Evolutionary conservation across 805 yeast genomes (phyloP).

Genomic region (Vanderwaltozyma verrucispora): DNA sequence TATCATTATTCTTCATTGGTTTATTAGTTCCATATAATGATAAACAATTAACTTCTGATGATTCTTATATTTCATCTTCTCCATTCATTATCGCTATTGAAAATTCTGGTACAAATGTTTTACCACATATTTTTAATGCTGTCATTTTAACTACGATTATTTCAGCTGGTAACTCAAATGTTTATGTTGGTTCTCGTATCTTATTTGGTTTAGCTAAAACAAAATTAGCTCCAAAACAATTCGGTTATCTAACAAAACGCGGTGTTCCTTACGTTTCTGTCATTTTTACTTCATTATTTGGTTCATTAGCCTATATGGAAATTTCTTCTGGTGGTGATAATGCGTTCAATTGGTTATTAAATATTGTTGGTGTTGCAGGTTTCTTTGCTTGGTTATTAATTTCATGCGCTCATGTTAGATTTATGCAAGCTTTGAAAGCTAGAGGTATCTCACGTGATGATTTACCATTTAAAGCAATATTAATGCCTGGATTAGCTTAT

Average conservation of each 20-base stretch:
- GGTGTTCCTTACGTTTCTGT: constrained; percentile 61
- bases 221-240: constrained; percentile 45
- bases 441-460: constrained; percentile 59
- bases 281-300: constrained; percentile 46
- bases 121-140: constrained; percentile 65
- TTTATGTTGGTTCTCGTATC: constrained; percentile 62
- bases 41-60: constrained; percentile 33
- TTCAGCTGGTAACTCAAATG: constrained; percentile 73
- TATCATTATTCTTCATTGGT: constrained; percentile 59
- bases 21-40: constrained; percentile 61
- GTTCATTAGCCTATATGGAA: constrained; percentile 51
- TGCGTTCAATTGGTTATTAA: constrained; percentile 64
- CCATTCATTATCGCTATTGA: constrained; percentile 66
- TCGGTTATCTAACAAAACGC: constrained; percentile 36
- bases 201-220: constrained; percentile 55
- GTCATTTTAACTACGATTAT: constrained; percentile 55
- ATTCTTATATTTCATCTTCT: constrained; percentile 42
- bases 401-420: constrained; percentile 53
- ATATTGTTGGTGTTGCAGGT: constrained; percentile 71
- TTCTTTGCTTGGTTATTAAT: constrained; percentile 65
- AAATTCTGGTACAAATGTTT: constrained; percentile 54
- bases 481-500: constrained; percentile 59
- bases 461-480: constrained; percentile 64
- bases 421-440: constrained; percentile 51
- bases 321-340: constrained; percentile 42